Evolutionary conservation across 176 grass and related monocot species (phyloP), one percentile per base, ranked within the genome.

Genomic region (Aegilops speltoides): DNA sequence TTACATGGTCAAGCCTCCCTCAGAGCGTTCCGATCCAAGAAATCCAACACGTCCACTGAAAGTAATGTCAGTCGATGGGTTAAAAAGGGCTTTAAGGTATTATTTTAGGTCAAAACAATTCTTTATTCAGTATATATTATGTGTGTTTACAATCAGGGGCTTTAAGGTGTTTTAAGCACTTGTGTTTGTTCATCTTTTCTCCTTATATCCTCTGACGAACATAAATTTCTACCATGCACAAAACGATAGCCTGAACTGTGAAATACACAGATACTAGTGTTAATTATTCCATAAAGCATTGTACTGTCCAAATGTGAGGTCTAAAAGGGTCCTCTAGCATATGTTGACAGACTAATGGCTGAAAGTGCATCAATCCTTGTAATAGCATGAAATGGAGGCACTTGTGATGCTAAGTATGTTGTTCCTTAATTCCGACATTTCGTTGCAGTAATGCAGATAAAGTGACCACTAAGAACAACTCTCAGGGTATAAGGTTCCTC

Each of bases 401-500:
- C 34, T 69, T 76, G 36, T 14, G 31, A 31, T 31, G 31, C 31
- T 31, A 31, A 31, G 31, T 31, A 31, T 31, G 31, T 31, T 31
- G 31, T 31, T 31, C 31, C 31, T 31, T 31, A 31, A 31, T 31
- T 31, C 31, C 31, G 31, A 31, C 31, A 31, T 31, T 31, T 31
- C 31, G 31, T 31, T 79, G 17, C 96, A 98, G 96, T 67, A 86
- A 92, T 85, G 96, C 96, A 54, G 93, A 96, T 92, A 94, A 85
- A 73, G 90, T 96, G 28, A 98, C 96, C n/a, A 93, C 65, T 79
- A 94, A 81, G 82, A 89, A 73, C 86, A 87, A 94, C 22, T 98
- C 96, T 40, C 96, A 98, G 84, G 93, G 96, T 66, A 92, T 96
- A 89, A 93, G 93, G 82, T 96, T 98, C 80, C 96, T 98, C 77